phyloP scores from a whole-genome alignment of 1,139 yeast species.

The Spathaspora jeffriesii region DNA sequence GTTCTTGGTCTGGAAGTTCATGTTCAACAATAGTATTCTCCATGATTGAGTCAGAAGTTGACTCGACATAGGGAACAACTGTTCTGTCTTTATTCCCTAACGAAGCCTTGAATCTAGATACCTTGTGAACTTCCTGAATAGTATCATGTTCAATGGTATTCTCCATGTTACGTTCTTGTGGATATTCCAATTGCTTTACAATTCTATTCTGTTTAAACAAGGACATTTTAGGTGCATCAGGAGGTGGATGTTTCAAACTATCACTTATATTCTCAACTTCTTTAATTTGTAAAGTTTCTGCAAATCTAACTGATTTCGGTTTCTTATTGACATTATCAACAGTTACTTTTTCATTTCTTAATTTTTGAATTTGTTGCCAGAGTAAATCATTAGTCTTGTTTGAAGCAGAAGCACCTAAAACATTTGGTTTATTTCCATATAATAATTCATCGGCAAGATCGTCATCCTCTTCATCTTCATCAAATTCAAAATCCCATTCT shows the following conservation, averaged over 20 bases:
- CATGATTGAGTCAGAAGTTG: too few species aligned
- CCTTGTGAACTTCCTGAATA: too few species aligned
- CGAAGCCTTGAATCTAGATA: too few species aligned
- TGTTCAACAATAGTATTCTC: too few species aligned
- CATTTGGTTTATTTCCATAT: constrained; percentile 13
- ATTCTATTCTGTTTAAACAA: constrained; percentile 15
- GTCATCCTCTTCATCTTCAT: constrained; percentile 29
- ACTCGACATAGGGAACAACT: too few species aligned
- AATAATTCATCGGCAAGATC: constrained; percentile 18
- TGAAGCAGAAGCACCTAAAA: constrained; percentile 2
- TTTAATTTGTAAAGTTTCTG: constrained; percentile 52
- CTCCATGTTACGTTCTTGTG: too few species aligned
- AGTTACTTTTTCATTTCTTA: constrained; percentile 15
- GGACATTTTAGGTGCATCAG: constrained; percentile 10
- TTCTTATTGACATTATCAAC: constrained; percentile 14
- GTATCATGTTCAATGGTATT: too few species aligned
- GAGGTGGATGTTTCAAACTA: constrained; percentile 29
- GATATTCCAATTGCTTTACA: not conserved
- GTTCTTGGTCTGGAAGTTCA: too few species aligned
- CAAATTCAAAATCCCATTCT: constrained; percentile 36
- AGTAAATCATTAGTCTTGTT: constrained; percentile 15
- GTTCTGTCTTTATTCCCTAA: too few species aligned
- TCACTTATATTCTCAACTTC: constrained; percentile 61
- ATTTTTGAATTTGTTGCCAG: constrained; percentile 30
- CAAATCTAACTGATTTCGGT: constrained; percentile 57